A percentile compares a stretch with the other conserved stretches of the same genome.
These are phyloP conservation scores for Hanseniaspora sp. DNA, from an alignment of 1,139 yeast species.

Conservation along the genomic window DNA sequence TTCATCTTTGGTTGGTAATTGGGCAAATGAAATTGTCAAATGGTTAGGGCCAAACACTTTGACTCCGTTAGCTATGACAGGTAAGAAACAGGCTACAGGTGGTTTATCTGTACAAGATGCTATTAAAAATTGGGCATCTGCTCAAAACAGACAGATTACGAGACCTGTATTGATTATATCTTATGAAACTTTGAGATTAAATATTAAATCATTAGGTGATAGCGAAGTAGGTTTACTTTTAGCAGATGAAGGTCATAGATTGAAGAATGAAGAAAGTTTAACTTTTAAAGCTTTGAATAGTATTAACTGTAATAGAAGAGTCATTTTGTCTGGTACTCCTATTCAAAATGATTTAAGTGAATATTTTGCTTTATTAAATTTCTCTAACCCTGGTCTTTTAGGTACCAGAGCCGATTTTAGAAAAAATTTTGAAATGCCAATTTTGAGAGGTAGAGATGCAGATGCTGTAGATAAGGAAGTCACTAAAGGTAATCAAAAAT, in stretches of 20 bases:
- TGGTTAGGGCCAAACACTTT: constrained; percentile 92
- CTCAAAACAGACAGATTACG: constrained; percentile 77
- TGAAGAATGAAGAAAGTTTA: constrained; percentile 87
- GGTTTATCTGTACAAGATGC: constrained; percentile 47
- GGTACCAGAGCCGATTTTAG: constrained; percentile 79
- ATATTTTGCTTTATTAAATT: constrained; percentile 78
- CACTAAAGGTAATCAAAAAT: constrained; percentile 56
- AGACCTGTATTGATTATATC: constrained; percentile 93
- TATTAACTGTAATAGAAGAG: constrained; percentile 74
- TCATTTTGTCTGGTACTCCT: constrained; percentile 92
- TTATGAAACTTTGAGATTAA: constrained; percentile 83
- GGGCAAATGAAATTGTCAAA: constrained; percentile 94
- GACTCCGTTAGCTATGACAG: constrained; percentile 86
- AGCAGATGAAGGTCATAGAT: constrained; percentile 94
- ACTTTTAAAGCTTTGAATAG: constrained; percentile 84
- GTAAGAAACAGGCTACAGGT: constrained; percentile 40
- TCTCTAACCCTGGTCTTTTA: constrained; percentile 88
- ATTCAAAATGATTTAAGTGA: constrained; percentile 94
- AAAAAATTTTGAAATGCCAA: constrained; percentile 70
- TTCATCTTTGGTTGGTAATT: constrained; percentile 80
- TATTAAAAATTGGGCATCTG: constrained; percentile 76
- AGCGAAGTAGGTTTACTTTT: constrained; percentile 79
- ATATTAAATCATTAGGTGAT: constrained; percentile 63
- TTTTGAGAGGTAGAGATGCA: constrained; percentile 80
- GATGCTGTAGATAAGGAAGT: constrained; percentile 76